Evolutionary conservation across 2,329 filamentous ascomycete species (phyloP).

Genomic region (Clonostachys sp.): DNA sequence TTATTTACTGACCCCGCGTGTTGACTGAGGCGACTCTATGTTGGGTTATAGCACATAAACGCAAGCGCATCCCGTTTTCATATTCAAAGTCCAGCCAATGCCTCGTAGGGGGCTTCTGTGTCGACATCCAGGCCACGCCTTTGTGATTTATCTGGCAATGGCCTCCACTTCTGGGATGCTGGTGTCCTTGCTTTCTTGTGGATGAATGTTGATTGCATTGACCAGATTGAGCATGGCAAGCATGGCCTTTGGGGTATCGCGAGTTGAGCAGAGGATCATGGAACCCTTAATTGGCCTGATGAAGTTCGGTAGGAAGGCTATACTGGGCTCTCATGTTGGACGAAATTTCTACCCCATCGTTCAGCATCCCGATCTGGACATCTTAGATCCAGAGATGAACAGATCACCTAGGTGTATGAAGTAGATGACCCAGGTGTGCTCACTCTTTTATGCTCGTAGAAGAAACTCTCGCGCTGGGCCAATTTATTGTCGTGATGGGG

Average conservation of each 20-base stretch:
- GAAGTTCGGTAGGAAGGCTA: no score
- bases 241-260: no score
- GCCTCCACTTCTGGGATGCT: slow-evolving; percentile 44
- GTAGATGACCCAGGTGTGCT: slow-evolving; percentile 86
- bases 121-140: slow-evolving; percentile 70
- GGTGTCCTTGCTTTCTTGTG: slow-evolving; percentile 29
- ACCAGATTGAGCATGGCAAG: no score
- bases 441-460: slow-evolving; percentile 45
- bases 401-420: slow-evolving; percentile 95
- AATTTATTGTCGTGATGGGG: slow-evolving; percentile 93
- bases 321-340: no score
- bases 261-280: no score
- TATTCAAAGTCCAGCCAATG: slow-evolving; percentile 47
- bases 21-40: no score
- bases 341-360: no score
- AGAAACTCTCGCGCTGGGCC: slow-evolving; percentile 87
- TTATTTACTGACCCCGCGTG: no score
- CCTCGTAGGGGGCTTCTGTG: slow-evolving; percentile 47
- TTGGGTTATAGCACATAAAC: no score
- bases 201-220: no score
- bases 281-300: no score
- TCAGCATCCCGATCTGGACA: no score
- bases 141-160: slow-evolving; percentile 75
- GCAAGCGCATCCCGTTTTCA: slow-evolving; percentile 15
- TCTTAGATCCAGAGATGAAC: slow-evolving; percentile 62